Base-by-base conservation (phyloP, 164 flowering plant species). In the Dillenia turbinata region DNA sequence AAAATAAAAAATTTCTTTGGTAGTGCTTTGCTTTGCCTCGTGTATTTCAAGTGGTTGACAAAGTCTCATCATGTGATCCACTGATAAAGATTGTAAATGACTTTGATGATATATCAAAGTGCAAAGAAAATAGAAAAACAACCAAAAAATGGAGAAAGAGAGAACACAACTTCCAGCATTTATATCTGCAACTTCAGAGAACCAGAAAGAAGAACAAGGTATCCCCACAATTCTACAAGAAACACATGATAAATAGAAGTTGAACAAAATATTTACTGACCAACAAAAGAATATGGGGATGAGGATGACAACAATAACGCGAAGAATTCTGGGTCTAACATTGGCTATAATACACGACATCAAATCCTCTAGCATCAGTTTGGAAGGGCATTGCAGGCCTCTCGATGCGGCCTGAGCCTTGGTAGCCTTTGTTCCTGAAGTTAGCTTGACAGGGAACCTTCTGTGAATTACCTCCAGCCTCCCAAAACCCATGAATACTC, bases 381-480 rank as follows among this genome's bases (percentile, higher is more conserved):
- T 62, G 66, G 48, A 76, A 54, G 0, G 94, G 94, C 92, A 92
- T 81, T 14, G 90, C 98, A 15, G 87, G 81, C 73, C 79, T 81
- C 76, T 87, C 94, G 70, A 92, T 58, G 14, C 90, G 75, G 22
- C 97, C 97, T 0, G 96, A 89, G 5, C 96, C 96, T 0, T 89
- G 90, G 46, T 87, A 89, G 0, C 84, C 92, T 71, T 83, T 86
- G 77, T 50, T 80, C 0, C 79, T 49, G 57, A 87, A 85, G 66
- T 64, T 87, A 2, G 88, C 62, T 6, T 80, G 86, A 1, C 69
- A 52, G 0, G 84, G 75, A 10, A 49, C 66, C 55, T 64, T 73
- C 53, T 83, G 87, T 10, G 72, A 45, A 58, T 59, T 72, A 15
- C 69, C 65, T 61, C 71, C 78, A 5, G 72, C 52, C 15, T 88